Evolutionary conservation across 176 grass and related monocot genomes (phyloP), one percentile per base, ranked within the genome.

Genomic region (Olyra latifolia): DNA sequence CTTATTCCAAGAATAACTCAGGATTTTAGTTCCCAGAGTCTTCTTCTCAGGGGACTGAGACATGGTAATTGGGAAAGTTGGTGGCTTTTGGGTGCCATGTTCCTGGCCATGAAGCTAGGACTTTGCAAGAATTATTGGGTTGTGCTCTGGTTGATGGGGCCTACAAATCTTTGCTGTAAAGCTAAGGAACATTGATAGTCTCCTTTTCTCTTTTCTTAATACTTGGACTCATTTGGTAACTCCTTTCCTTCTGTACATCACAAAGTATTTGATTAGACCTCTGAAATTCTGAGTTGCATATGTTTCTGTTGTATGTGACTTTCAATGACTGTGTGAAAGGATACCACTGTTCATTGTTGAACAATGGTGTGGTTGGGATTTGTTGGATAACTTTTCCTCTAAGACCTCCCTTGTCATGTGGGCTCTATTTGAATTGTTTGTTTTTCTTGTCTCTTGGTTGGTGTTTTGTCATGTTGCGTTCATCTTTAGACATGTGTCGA

Each of bases 151-250:
- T 66, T 72, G 66, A 77, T 76, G 55, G 87, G 82, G 64, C 52
- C 78, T 89, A 61, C 88, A 78, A 59, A 73, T 44, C 66, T 72
- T 89, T 85, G 83, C 88, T 73, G 72, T 20, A 86, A 89, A 82
- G 72, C 88, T 73, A 86, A 86, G 78, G 32, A 86, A 86, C 66
- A 43, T 72, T 22, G 41, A 48, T 85, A 20, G 28, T 3, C n/a
- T 20, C 44, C 11, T 85, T 82, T 88, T 57, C 54, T 57, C 24
- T 50, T 81, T 47, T 50, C 7, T 23, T 67, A 53, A 44, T 60
- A 57, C 48, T 46, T 80, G 58, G 22, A 48, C 45, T 74, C 75
- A 23, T 15, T 70, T 62, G 16, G 64, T 13, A 56, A 53, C 69
- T 80, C 56, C 14, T 60, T 30, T 4, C 16, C 14, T 58, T 30